Evolutionary conservation across 257 asterid species (phyloP), one percentile per base, ranked within the genome.

Genomic region (Dorcoceras hygrometricum): DNA sequence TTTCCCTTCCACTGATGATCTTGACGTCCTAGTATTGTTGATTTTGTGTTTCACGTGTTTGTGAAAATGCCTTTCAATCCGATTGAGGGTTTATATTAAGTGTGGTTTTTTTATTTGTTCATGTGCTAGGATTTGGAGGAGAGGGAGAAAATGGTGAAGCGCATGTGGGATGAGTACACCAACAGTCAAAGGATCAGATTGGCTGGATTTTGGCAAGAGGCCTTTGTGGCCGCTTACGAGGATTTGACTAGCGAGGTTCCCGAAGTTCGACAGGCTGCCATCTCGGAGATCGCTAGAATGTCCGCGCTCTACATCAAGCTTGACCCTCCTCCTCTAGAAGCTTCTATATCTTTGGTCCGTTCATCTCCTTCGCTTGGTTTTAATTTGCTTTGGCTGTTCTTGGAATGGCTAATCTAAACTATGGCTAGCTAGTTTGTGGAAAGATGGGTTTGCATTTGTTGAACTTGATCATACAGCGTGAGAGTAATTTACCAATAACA

Each of bases 131-230:
- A 85, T 84, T 71, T 91, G 87, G 98, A 91, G 86, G 98, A 91
- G 80, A 89, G 98, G 76, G 96, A 87, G 90, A 85, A 82, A 72
- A 46, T 87, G 84, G 98, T 89, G 88, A 84, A 80, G 80, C 95
- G 86, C 65, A 87, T 89, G 95, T 91, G 98, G 98, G 95, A 89
- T 78, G 95, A 89, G 73, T 91, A 91, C 50, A 80, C 86, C 57
- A 85, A 81, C 69, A 78, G 88, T 75, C 84, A 78, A 53, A 85
- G 90, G 74, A 78, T 84, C 77, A 87, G 82, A 73, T 74, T 89
- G 83, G 73, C 77, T 3, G 82, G 84, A 28, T 91, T 89, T 74
- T 91, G 96, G 98, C 95, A 86, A 80, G 86, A 89, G 51, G 96
- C 98, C 5, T 89, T 91, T 72, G 95, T 85, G 71, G 95, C 96